Evolutionary conservation across 2,329 filamentous ascomycete genomes (phyloP).

Genomic region (Dothiorella sarmentorum): DNA sequence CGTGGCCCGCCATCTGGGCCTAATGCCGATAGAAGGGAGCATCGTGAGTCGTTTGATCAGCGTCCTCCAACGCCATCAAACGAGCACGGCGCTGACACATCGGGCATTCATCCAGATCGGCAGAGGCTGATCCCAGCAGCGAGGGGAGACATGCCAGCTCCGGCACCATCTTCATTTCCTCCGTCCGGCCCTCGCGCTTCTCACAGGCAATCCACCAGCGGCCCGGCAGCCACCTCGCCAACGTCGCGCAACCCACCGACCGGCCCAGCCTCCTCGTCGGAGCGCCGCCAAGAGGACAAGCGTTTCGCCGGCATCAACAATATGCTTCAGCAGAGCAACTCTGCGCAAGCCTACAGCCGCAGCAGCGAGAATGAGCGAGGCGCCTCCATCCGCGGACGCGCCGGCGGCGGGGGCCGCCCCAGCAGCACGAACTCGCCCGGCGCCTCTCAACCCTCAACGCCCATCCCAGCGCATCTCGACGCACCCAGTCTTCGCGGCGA

Average conservation of each 20-base stretch:
- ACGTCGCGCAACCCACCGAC: slow-evolving; percentile 33
- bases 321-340: slow-evolving; percentile 13
- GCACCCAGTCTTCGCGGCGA: slow-evolving; percentile 21
- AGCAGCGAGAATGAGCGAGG: slow-evolving; percentile 22
- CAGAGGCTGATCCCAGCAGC: slow-evolving; percentile 42
- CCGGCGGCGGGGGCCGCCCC: slow-evolving; percentile 20
- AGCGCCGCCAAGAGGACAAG: slow-evolving; percentile 18
- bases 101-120: slow-evolving; percentile 54
- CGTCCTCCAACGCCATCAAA: slow-evolving; percentile 25
- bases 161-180: slow-evolving; percentile 5
- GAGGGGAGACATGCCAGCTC: slow-evolving; percentile 29
- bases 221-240: slow-evolving; percentile 21
- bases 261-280: slow-evolving; percentile 27
- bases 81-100: slow-evolving; percentile 29
- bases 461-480: slow-evolving; percentile 25
- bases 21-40: slow-evolving; percentile 19
- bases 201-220: neutral
- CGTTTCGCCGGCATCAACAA: slow-evolving; percentile 17
- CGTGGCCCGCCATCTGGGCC: slow-evolving; percentile 26
- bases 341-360: slow-evolving; percentile 13
- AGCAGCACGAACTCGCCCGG: slow-evolving; percentile 15
- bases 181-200: slow-evolving; percentile 34
- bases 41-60: slow-evolving; percentile 22
- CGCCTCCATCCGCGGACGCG: slow-evolving; percentile 29
- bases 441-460: slow-evolving; percentile 27